Evolutionary conservation across 2,329 filamentous ascomycete species (phyloP).

Genomic region (Aspergillus calidoustus): DNA sequence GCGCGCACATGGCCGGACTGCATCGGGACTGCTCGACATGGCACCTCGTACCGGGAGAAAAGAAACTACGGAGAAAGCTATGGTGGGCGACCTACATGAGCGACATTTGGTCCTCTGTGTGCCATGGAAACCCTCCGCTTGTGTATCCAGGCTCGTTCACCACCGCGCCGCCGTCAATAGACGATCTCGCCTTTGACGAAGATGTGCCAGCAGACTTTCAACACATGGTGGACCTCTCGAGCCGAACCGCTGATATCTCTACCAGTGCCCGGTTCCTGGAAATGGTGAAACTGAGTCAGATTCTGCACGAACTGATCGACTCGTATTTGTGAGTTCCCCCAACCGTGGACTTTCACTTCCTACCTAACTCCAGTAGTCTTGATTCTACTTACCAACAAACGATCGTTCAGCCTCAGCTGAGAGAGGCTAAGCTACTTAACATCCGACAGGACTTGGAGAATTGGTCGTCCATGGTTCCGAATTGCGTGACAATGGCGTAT

Average conservation of each 20-base stretch:
- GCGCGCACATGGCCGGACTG: conserved; percentile 53
- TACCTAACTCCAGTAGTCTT: neutral
- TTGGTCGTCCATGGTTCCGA: conserved; percentile 10
- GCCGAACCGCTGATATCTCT: conserved; percentile 36
- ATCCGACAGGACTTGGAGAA: conserved; percentile 1
- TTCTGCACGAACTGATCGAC: conserved; percentile 10
- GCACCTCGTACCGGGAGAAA: conserved; percentile 50
- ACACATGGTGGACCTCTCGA: conserved; percentile 3
- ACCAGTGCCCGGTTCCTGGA: conserved; percentile 43
- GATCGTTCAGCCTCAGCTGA: neutral
- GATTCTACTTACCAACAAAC: conserved; percentile 4
- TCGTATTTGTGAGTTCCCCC: conserved; percentile 2
- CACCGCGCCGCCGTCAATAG: conserved; percentile 45
- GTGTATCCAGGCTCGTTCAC: conserved; percentile 48
- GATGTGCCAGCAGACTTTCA: conserved; percentile 41
- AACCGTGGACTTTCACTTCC: no score
- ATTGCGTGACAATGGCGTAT: conserved; percentile 11
- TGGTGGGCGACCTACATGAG: conserved; percentile 53
- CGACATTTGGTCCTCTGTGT: conserved; percentile 53
- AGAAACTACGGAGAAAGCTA: conserved; percentile 46
- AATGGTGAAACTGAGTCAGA: conserved; percentile 9
- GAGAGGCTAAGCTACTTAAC: conserved; percentile 5
- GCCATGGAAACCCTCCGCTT: conserved; percentile 55
- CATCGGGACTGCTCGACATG: conserved; percentile 51
- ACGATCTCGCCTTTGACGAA: conserved; percentile 52